These are phyloP conservation scores for Tylopilus sp. DNA, from an alignment of 1,284 basidiomycete genomes.

Conservation along the genomic window DNA sequence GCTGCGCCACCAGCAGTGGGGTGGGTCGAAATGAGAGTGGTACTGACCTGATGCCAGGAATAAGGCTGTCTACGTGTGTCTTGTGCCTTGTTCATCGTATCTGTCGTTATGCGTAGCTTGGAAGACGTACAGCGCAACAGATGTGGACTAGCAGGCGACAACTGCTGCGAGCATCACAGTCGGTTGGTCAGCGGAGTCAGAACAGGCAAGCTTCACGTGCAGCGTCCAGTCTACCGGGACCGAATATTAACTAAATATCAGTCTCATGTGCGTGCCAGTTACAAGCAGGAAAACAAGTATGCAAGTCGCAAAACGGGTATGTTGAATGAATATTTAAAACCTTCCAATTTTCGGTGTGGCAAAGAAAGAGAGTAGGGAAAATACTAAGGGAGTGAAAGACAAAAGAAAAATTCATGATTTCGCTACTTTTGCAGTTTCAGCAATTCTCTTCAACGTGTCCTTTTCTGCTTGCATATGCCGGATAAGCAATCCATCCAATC, in stretches of 20 bases:
- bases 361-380: slow-evolving; percentile 16
- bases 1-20: slow-evolving; percentile 16
- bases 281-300: slow-evolving; percentile 26
- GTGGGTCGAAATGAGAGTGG: not conserved
- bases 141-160: slow-evolving; percentile 6
- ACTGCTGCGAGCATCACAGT: slow-evolving; percentile 24
- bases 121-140: slow-evolving; percentile 7
- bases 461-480: slow-evolving; percentile 73
- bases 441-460: slow-evolving; percentile 68
- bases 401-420: slow-evolving; percentile 23
- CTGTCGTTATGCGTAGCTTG: slow-evolving; percentile 12
- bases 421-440: slow-evolving; percentile 39
- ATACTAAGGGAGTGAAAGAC: not conserved
- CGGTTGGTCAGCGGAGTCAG: slow-evolving; percentile 33
- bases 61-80: slow-evolving; percentile 46
- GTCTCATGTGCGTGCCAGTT: slow-evolving; percentile 26
- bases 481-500: slow-evolving; percentile 68
- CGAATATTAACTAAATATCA: slow-evolving; percentile 17
- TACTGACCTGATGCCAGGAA: slow-evolving; percentile 59
- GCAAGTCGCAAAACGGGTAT: slow-evolving; percentile 21
- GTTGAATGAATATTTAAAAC: slow-evolving; percentile 19
- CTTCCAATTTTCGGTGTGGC: slow-evolving; percentile 11
- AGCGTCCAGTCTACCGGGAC: slow-evolving; percentile 6
- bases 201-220: slow-evolving; percentile 31
- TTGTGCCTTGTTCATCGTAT: slow-evolving; percentile 27